These are phyloP conservation scores for Dioscorea alata DNA, from an alignment of 106 monocot species.

Conservation along the genomic window DNA sequence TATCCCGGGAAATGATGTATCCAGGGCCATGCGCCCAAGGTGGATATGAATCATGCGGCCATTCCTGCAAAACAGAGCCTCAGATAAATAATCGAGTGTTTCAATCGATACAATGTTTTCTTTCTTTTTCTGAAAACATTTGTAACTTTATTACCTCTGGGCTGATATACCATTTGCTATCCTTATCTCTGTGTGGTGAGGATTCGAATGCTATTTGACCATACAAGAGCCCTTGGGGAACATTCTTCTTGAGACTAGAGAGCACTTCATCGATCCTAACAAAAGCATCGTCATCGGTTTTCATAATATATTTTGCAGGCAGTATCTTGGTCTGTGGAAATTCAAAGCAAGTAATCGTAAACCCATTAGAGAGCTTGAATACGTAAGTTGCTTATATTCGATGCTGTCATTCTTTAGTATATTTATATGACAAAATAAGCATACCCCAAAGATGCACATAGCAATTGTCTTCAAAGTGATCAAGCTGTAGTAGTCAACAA, in stretches of 20 bases:
- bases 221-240: constrained; percentile 50
- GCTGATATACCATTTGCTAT: constrained; percentile 91
- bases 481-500: constrained; percentile 90
- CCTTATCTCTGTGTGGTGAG: constrained; percentile 67
- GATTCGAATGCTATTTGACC: constrained; percentile 85
- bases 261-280: constrained; percentile 85
- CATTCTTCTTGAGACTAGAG: constrained; percentile 37
- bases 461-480: constrained; percentile 87
- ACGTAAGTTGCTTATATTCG: background rate
- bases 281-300: constrained; percentile 96
- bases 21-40: constrained; percentile 99
- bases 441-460: constrained; percentile 76
- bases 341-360: background rate
- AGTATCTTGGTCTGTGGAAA: constrained; percentile 62
- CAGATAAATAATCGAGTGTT: background rate
- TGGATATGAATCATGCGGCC: constrained; percentile 72
- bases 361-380: background rate
- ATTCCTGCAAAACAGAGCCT: constrained; percentile 51
- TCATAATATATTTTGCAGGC: constrained; percentile 87
- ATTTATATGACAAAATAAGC: background rate
- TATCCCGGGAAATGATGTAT: constrained; percentile 81
- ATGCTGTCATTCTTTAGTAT: background rate
- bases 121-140: background rate
- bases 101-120: background rate
- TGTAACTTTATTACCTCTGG: constrained; percentile 43